Evolutionary conservation across 345 rosid genomes (phyloP).

Genomic region (Anacardium occidentale): DNA sequence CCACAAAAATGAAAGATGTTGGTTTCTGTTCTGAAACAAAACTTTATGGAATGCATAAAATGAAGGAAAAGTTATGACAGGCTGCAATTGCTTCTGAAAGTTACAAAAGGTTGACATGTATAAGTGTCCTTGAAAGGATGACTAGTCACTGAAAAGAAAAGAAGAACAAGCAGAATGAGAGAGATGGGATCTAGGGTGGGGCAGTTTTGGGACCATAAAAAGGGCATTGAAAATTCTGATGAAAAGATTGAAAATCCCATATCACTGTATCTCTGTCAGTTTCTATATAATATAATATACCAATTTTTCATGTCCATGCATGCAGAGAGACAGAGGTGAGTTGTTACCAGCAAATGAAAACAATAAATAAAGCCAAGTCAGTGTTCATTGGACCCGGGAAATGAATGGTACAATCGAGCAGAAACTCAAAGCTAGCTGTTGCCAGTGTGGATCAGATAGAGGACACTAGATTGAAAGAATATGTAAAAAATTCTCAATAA

Average conservation of each 20-base stretch:
- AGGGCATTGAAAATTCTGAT: background rate
- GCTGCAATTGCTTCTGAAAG: background rate
- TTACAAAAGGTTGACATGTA: background rate
- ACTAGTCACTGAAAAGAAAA: background rate
- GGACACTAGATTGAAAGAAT: too few species aligned
- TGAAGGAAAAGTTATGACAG: background rate
- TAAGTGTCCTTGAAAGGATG: background rate
- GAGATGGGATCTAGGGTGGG: constrained; percentile 1
- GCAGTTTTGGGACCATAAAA: constrained; percentile 19
- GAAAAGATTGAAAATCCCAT: background rate
- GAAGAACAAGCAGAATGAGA: background rate
- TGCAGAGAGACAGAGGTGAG: background rate
- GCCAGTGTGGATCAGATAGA: too few species aligned
- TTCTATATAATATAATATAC: background rate
- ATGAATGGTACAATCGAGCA: too few species aligned
- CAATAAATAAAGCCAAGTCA: background rate
- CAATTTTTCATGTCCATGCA: constrained; percentile 1
- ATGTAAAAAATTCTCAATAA: background rate
- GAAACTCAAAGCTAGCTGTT: background rate
- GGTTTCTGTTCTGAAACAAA: too few species aligned
- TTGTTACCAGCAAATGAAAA: background rate
- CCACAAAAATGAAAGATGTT: background rate
- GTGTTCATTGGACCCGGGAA: too few species aligned
- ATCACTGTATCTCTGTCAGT: background rate
- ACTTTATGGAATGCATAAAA: background rate